Conservation (phyloP, 805 yeast genomes). For the Saccharomycopsis oosterbeekiorum region DNA sequence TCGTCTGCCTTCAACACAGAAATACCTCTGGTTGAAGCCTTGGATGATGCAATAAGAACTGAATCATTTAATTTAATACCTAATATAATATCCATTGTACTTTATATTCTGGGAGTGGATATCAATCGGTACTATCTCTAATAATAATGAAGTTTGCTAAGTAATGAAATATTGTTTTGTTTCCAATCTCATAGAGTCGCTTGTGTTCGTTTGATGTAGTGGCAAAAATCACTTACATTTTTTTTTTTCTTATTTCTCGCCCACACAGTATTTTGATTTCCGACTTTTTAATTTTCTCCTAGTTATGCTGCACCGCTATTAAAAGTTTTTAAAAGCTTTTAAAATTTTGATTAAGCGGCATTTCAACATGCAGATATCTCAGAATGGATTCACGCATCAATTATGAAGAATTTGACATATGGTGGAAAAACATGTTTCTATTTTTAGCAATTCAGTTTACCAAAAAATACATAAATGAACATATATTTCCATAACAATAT, state of each 20-base stretch:
- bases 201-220: neutral
- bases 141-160: too few relatives aligned
- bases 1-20: slow-evolving; percentile 70
- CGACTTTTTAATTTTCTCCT: neutral
- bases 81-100: slow-evolving; percentile 73
- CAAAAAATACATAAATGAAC: too few relatives aligned
- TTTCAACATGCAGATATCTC: neutral
- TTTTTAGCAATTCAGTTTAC: neutral
- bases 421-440: neutral
- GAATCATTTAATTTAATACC: slow-evolving; percentile 77
- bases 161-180: too few relatives aligned
- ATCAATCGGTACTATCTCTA: too few relatives aligned
- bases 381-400: neutral
- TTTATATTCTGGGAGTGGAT: neutral
- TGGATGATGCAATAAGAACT: slow-evolving; percentile 88
- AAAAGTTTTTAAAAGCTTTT: neutral
- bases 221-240: neutral
- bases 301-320: neutral
- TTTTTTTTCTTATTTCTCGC: neutral
- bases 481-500: too few relatives aligned
- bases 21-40: slow-evolving; percentile 86
- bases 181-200: neutral
- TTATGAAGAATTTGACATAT: neutral
- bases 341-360: neutral
- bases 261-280: too few relatives aligned